Evolutionary conservation across 2,329 filamentous ascomycete species (phyloP).

Genomic region (Helotiales sp.): DNA sequence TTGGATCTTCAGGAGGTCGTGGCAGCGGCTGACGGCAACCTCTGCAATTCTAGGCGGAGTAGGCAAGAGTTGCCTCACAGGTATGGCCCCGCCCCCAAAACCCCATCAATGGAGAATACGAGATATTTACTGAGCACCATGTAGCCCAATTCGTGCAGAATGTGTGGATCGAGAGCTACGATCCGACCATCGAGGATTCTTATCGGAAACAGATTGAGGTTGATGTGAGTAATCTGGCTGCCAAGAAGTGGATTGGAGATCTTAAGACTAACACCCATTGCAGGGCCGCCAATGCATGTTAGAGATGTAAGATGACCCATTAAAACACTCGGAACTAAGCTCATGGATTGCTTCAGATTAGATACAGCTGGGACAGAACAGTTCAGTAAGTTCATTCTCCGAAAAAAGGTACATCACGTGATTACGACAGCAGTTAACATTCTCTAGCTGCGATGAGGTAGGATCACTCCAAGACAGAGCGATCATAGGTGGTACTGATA

Average conservation of each 20-base stretch:
- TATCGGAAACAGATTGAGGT: constrained; percentile 67
- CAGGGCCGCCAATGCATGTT: constrained; percentile 74
- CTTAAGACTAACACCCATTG: constrained; percentile 9
- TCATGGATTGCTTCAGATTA: constrained; percentile 50
- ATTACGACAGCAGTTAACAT: constrained; percentile 32
- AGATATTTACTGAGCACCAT: constrained; percentile 14
- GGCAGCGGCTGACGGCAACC: constrained; percentile 33
- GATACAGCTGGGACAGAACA: constrained; percentile 79
- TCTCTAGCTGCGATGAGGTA: constrained; percentile 61
- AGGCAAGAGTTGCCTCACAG: constrained; percentile 76
- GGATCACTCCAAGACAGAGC: constrained; percentile 13
- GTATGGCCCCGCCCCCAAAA: constrained; percentile 51
- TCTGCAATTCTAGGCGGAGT: constrained; percentile 62
- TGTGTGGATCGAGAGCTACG: constrained; percentile 74
- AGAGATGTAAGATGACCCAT: constrained; percentile 61
- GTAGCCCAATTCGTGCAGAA: constrained; percentile 76
- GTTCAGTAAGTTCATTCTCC: constrained; percentile 62
- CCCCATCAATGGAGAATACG: background rate
- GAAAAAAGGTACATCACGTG: constrained; percentile 30
- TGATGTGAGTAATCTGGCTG: constrained; percentile 59
- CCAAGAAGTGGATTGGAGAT: constrained; percentile 5
- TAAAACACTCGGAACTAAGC: background rate
- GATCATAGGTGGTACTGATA: background rate
- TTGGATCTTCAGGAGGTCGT: background rate
- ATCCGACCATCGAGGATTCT: constrained; percentile 66